These are phyloP conservation scores for Aaosphaeria arxii DNA, from an alignment of 2,329 filamentous ascomycete genomes.

Conservation along the genomic window DNA sequence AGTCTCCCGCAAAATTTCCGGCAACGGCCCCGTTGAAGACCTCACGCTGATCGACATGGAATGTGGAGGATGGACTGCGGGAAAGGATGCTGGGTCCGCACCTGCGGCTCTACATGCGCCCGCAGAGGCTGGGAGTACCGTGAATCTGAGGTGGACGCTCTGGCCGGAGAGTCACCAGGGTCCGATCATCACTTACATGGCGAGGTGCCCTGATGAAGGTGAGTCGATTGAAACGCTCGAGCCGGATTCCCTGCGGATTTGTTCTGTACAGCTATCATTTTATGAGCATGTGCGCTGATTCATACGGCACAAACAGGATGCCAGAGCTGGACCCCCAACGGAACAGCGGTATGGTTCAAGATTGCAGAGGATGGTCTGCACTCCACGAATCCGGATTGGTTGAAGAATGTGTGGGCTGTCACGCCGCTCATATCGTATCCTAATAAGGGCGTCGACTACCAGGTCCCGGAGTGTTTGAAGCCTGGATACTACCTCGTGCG, in stretches of 20 bases:
- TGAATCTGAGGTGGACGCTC: conserved; percentile 53
- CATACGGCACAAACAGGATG: not conserved
- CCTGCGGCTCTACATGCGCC: conserved; percentile 52
- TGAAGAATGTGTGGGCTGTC: conserved; percentile 40
- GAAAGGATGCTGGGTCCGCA: not conserved
- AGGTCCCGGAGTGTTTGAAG: conserved; percentile 48
- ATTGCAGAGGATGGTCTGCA: conserved; percentile 44
- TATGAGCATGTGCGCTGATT: no score
- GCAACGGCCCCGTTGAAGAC: not conserved
- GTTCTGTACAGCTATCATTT: no score
- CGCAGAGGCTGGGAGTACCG: conserved; percentile 48
- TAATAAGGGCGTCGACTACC: conserved; percentile 43
- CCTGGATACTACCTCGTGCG: conserved; percentile 54
- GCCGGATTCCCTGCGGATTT: no score
- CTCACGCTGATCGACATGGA: not conserved
- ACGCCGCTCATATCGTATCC: conserved; percentile 40
- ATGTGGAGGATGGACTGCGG: not conserved
- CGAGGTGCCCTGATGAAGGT: conserved; percentile 45
- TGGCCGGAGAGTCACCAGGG: conserved; percentile 46
- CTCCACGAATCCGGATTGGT: conserved; percentile 34
- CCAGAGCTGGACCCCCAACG: conserved; percentile 1
- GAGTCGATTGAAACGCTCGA: not conserved
- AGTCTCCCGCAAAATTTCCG: not conserved
- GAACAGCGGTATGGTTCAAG: conserved; percentile 52
- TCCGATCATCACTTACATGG: conserved; percentile 56